Evolutionary conservation across 305 asterid species (phyloP).

Genomic region (Ruellia speciosa): DNA sequence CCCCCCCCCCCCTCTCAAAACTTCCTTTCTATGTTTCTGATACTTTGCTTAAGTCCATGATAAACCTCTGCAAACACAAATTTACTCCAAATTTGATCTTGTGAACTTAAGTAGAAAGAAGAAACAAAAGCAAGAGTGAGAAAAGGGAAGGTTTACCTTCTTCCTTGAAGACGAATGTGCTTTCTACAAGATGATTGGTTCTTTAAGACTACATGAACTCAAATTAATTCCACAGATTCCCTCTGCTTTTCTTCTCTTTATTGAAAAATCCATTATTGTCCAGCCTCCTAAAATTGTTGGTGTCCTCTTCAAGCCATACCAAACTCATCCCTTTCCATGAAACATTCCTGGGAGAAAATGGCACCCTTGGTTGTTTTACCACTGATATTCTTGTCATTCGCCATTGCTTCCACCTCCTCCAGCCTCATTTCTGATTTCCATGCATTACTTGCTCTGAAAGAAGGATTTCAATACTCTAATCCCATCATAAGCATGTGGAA

Average conservation of each 20-base stretch:
- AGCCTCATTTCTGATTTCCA: slow-evolving; percentile 54
- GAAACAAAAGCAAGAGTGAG: slow-evolving; percentile 18
- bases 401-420: slow-evolving; percentile 35
- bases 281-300: slow-evolving; percentile 35
- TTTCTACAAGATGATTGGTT: slow-evolving; percentile 62
- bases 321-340: slow-evolving; percentile 35
- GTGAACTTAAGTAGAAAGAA: slow-evolving; percentile 31
- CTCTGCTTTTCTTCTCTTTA: slow-evolving; percentile 40
- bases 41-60: slow-evolving; percentile 16
- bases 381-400: slow-evolving; percentile 32
- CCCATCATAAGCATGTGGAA: slow-evolving; percentile 45
- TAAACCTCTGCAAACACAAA: slow-evolving; percentile 28
- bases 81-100: slow-evolving; percentile 27
- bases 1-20: background rate
- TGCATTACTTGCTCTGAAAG: slow-evolving; percentile 51
- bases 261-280: slow-evolving; percentile 27
- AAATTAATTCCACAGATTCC: slow-evolving; percentile 51
- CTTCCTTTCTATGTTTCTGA: slow-evolving; percentile 4
- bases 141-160: slow-evolving; percentile 59
- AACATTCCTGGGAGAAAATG: slow-evolving; percentile 39
- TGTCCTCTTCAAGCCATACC: slow-evolving; percentile 36
- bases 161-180: slow-evolving; percentile 71
- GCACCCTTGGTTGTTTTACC: slow-evolving; percentile 30
- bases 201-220: slow-evolving; percentile 34
- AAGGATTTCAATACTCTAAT: slow-evolving; percentile 40